These are phyloP conservation scores for Eremothecium cymbalariae DNA, from an alignment of 1,139 yeast species.

Conservation along the genomic window DNA sequence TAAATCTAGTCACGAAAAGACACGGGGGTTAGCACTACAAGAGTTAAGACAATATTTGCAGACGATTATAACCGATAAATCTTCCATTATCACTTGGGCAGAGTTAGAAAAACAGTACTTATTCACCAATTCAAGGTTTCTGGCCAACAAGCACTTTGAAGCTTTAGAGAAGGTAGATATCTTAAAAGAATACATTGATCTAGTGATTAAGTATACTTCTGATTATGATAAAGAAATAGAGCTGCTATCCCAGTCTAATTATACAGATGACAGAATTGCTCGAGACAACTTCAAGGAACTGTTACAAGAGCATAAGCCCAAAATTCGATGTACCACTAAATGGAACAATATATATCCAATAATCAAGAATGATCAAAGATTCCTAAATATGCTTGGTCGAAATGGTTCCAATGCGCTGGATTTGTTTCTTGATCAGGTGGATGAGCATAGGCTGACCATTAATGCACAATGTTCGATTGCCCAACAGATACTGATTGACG, in stretches of 20 bases:
- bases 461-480: slow-evolving; percentile 55
- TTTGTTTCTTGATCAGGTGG: slow-evolving; percentile 67
- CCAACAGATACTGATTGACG: slow-evolving; percentile 42
- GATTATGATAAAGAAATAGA: slow-evolving; percentile 28
- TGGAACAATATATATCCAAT: slow-evolving; percentile 51
- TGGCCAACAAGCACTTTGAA: slow-evolving; percentile 51
- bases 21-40: slow-evolving; percentile 42
- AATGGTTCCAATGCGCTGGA: slow-evolving; percentile 77
- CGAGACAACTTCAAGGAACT: slow-evolving; percentile 50
- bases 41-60: slow-evolving; percentile 45
- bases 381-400: slow-evolving; percentile 60
- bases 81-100: slow-evolving; percentile 21
- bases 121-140: slow-evolving; percentile 46
- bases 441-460: slow-evolving; percentile 49
- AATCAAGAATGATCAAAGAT: slow-evolving; percentile 51
- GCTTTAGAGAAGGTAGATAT: slow-evolving; percentile 52
- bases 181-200: slow-evolving; percentile 41
- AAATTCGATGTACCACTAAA: slow-evolving; percentile 44
- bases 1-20: slow-evolving; percentile 30
- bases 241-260: slow-evolving; percentile 37
- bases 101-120: slow-evolving; percentile 22
- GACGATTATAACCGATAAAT: slow-evolving; percentile 22
- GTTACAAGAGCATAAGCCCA: slow-evolving; percentile 33
- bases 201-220: slow-evolving; percentile 34
- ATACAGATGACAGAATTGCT: slow-evolving; percentile 54